phyloP scores from a whole-genome alignment of 2,329 filamentous ascomycete genomes.

The Colletotrichum somersetense region DNA sequence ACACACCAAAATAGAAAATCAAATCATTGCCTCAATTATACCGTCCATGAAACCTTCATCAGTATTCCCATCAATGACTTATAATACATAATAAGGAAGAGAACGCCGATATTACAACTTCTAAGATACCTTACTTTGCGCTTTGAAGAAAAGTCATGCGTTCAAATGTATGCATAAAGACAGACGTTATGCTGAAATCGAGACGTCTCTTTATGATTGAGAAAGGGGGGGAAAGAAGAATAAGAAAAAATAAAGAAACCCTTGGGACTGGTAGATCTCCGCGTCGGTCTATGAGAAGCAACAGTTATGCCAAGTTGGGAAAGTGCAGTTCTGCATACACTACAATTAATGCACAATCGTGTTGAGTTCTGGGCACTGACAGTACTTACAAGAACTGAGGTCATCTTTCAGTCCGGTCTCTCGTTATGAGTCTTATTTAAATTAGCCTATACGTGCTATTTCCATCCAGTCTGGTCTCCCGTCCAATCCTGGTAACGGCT shows the following conservation, averaged over 20 bases:
- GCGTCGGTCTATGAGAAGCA: too few species aligned
- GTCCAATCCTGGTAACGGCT: background rate
- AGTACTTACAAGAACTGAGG: background rate
- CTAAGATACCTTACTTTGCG: background rate
- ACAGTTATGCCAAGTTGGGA: background rate
- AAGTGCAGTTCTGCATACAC: background rate
- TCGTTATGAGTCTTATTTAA: too few species aligned
- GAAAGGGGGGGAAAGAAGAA: too few species aligned
- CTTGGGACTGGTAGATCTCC: background rate
- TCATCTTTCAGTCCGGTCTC: background rate
- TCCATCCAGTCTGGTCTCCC: conserved; percentile 2
- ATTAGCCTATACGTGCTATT: background rate
- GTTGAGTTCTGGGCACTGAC: background rate
- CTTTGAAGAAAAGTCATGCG: background rate
- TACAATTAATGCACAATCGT: background rate
- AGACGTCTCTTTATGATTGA: background rate
- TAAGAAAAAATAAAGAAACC: background rate
- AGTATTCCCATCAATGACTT: conserved; percentile 1
- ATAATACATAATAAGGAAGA: background rate
- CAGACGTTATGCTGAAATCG: background rate
- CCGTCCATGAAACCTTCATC: background rate
- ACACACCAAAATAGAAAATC: background rate
- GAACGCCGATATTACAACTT: background rate
- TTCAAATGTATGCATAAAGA: background rate
- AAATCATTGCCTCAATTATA: background rate